Percentiles rank a stretch among this genome's conserved stretches.
phyloP scores from a whole-genome alignment of 495 filamentous ascomycete genomes.

The Talaromyces nanjingensis region DNA sequence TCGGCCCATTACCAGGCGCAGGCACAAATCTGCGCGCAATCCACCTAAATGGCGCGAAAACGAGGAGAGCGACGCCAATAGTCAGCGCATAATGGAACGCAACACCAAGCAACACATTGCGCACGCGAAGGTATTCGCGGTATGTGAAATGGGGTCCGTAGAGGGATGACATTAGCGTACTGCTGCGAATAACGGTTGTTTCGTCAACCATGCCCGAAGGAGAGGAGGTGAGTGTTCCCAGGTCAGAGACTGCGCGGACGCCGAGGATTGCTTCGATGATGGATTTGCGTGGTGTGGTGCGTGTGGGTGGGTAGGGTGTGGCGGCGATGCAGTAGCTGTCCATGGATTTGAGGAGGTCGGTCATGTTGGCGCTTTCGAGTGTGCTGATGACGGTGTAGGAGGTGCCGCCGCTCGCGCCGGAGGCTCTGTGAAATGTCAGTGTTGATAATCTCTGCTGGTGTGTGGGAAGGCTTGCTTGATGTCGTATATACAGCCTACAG shows the following conservation, averaged over 20 bases:
- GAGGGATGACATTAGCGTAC: slow-evolving; percentile 60
- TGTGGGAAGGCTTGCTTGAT: slow-evolving; percentile 42
- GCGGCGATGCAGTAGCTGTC: slow-evolving; percentile 64
- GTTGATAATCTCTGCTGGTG: neutral
- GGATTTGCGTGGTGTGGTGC: slow-evolving; percentile 21
- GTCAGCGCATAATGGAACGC: slow-evolving; percentile 50
- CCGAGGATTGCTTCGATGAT: slow-evolving; percentile 49
- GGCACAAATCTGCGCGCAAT: slow-evolving; percentile 47
- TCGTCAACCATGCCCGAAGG: slow-evolving; percentile 52
- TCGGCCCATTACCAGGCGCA: slow-evolving; percentile 63
- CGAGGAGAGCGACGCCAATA: slow-evolving; percentile 43
- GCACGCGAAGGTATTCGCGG: slow-evolving; percentile 57
- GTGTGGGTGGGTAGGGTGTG: slow-evolving; percentile 35
- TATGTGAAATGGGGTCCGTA: slow-evolving; percentile 74
- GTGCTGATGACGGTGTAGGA: slow-evolving; percentile 56
- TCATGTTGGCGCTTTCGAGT: slow-evolving; percentile 53
- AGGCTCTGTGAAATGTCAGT: slow-evolving; percentile 19
- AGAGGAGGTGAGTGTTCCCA: slow-evolving; percentile 62
- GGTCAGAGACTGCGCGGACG: slow-evolving; percentile 49
- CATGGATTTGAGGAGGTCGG: slow-evolving; percentile 47
- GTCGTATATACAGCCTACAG: slow-evolving; percentile 55
- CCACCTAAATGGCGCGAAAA: slow-evolving; percentile 48
- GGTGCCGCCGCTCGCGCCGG: slow-evolving; percentile 68
- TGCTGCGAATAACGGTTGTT: slow-evolving; percentile 66
- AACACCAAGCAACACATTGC: slow-evolving; percentile 51